Base-by-base conservation (phyloP, 2,329 filamentous ascomycete genomes). In the Phialocephala subalpina region DNA sequence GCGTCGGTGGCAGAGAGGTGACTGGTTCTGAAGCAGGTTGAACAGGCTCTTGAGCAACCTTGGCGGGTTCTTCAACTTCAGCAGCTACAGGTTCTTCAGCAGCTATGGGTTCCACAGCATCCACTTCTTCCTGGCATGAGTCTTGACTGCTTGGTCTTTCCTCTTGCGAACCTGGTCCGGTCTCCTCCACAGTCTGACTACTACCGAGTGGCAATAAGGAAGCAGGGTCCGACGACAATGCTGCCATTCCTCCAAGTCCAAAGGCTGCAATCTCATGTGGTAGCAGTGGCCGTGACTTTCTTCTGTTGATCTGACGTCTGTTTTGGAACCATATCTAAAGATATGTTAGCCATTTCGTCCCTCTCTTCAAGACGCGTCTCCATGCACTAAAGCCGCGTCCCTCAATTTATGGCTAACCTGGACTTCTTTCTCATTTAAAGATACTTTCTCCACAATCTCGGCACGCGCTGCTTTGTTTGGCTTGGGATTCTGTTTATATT, bases 281-380 rank as follows among this genome's bases (percentile, higher is more conserved):
- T 33, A 92, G 87, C 42, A 97, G 84, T 56, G 94, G 94, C 72
- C 92, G 91, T 63, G 93, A 93, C 82, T 95, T 97, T 72, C 95
- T 88, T 73, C 95, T 88, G 78, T 97, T 93, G 79, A 97, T 97
- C 79, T 98, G 95, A 71, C 95, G 87, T 75, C 94, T 89, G 76
- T 97, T 97, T 76, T 97, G 95, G 80, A 97, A 97, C 95, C 95
- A 98, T 73, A 97, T 97, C 95, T 97, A 62, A 52, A 57, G 22
- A 35, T n/a, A 58, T 38, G 58, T 70, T 45, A 69, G 65, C 38
- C 45, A 25, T 45, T 62, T 67, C 68, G 65, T 63, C 40, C 63
- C 22, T 62, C 14, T 27, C 16, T 52, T 47, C 22, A 38, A 60
- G 49, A 68, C 70, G 68, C 61, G 68, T 71, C 64, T 65, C 3